Base-by-base conservation (phyloP, 1,139 yeast genomes). In the Yamadazyma pseudoaaseri region DNA sequence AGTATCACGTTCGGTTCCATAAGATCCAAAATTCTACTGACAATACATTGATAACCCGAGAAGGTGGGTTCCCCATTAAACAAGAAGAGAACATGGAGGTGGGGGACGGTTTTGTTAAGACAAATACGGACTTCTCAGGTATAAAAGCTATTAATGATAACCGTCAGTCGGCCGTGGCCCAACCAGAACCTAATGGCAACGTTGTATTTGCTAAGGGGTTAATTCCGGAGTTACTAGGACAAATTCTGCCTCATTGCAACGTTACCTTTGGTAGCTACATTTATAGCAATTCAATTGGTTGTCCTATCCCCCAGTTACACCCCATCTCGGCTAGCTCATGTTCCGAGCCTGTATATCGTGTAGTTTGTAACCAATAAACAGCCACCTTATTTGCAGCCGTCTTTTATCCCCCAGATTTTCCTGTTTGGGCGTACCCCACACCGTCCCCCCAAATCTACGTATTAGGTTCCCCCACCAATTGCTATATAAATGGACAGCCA, bases 121-220 rank as follows among this genome's bases (percentile, higher is more conserved):
- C 38, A 16, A 25, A 29, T 9, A 34, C 33, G 3, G 44, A 39
- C 18, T 28, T 16, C n/a, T 44, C 45, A 14, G 33, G 49, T 3
- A 32, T 42, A 33, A 43, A 31, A 14, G 37, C 27, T 25, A 29
- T 41, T 7, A 12, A 28, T 1, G 38, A 30, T 6, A 25, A 30
- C 10, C 41, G 56, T 23, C 25, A 24, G n/a, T 33, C 48, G 6
- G 30, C 42, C 12, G 38, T 43, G 9, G 39, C 39, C 20, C 30
- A 27, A n/a, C 52, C 59, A 2, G 56, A 51, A 11, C 60, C 60
- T 17, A 56, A 56, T 38, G 45, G 56, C 8, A 56, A 51, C 37
- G 20, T 56, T 13, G 35, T 51, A 26, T 37, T 40, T 30, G 41
- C 59, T 2, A 35, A 30, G 29, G 38, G 31, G 6, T 14, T 36